These are phyloP conservation scores for Pythium diclinum DNA, from an alignment of 352 stramenopile species.

Conservation along the genomic window DNA sequence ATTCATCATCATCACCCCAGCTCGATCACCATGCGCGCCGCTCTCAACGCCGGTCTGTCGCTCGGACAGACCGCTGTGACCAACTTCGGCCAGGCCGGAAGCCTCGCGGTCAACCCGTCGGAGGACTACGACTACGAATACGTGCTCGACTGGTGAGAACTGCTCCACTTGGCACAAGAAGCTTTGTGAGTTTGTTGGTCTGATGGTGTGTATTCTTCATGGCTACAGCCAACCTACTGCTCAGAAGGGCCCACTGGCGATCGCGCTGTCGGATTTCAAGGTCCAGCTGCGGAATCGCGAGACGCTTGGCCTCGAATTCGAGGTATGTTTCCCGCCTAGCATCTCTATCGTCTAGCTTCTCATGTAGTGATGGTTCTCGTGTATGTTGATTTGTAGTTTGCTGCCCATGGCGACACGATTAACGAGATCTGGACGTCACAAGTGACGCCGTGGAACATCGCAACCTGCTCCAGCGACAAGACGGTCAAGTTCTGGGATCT, in stretches of 20 bases:
- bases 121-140: slow-evolving; percentile 87
- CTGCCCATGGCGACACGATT: slow-evolving; percentile 75
- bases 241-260: slow-evolving; percentile 47
- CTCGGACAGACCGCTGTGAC: slow-evolving; percentile 66
- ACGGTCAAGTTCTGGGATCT: slow-evolving; percentile 87
- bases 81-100: slow-evolving; percentile 46
- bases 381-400: slow-evolving; percentile 36
- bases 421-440: slow-evolving; percentile 79
- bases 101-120: slow-evolving; percentile 36
- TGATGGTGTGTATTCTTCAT: not conserved
- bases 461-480: slow-evolving; percentile 83
- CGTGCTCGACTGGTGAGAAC: slow-evolving; percentile 62
- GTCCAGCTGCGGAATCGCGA: slow-evolving; percentile 71
- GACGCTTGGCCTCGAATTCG: slow-evolving; percentile 54
- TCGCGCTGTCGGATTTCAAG: slow-evolving; percentile 65
- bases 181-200: not conserved
- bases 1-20: not conserved
- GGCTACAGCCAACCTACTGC: slow-evolving; percentile 57
- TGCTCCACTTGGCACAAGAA: not conserved
- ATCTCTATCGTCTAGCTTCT: not conserved
- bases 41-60: slow-evolving; percentile 43
- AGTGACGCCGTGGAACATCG: slow-evolving; percentile 56
- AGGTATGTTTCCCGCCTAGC: slow-evolving; percentile 27
- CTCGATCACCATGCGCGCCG: slow-evolving; percentile 43
- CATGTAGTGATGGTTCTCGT: not conserved